These are phyloP conservation scores for Rhododendron ferrugineum DNA, from an alignment of 148 eudicot species.

Conservation along the genomic window DNA sequence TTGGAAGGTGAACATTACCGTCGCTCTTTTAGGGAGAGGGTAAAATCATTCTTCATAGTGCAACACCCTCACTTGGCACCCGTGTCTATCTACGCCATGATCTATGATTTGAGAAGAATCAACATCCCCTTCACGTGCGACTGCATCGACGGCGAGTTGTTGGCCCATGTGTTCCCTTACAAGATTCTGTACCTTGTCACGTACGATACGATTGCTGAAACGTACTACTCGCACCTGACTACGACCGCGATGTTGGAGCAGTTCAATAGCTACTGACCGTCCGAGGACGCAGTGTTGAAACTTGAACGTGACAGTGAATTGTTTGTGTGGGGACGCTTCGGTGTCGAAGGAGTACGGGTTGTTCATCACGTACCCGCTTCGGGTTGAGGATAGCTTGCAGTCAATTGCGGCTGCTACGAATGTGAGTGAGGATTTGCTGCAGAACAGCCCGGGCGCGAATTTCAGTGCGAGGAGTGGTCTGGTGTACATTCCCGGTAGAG, in stretches of 20 bases:
- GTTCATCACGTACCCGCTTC: conserved; percentile 65
- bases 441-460: conserved; percentile 44
- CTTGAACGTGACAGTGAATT: conserved; percentile 56
- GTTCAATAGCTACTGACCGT: conserved; percentile 41
- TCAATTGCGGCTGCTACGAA: conserved; percentile 26
- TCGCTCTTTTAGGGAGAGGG: too few relatives aligned
- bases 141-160: conserved; percentile 32
- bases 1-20: too few relatives aligned
- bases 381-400: conserved; percentile 33
- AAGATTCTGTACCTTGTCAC: conserved; percentile 24
- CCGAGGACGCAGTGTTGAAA: too few relatives aligned
- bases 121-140: conserved; percentile 55
- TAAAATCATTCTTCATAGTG: too few relatives aligned
- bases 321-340: conserved; percentile 56
- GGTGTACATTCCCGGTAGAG: too few relatives aligned
- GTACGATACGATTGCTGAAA: conserved; percentile 30
- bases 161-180: conserved; percentile 45
- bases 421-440: conserved; percentile 35
- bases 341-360: conserved; percentile 56
- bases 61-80: too few relatives aligned
- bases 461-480: conserved; percentile 38
- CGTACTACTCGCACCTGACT: conserved; percentile 50
- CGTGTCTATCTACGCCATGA: too few relatives aligned
- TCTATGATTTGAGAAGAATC: too few relatives aligned
- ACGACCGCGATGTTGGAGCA: conserved; percentile 29